phyloP scores from a whole-genome alignment of 2,329 filamentous ascomycete species.

The Pseudophaeomoniella oleicola region DNA sequence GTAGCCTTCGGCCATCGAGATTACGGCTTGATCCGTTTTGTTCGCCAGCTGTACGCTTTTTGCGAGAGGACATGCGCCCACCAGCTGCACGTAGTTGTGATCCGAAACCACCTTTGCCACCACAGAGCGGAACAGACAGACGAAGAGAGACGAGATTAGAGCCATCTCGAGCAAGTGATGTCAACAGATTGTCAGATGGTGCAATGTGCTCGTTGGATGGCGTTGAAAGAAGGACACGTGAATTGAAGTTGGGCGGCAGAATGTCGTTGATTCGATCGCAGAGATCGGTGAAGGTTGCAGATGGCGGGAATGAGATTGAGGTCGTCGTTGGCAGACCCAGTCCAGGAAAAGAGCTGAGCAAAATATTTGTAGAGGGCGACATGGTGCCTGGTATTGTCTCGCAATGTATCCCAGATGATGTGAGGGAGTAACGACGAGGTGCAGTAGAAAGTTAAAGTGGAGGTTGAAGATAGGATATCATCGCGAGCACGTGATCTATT shows the following conservation, averaged over 20 bases:
- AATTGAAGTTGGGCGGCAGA: constrained; percentile 42
- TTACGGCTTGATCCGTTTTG: constrained; percentile 87
- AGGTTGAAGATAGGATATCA: too few species aligned
- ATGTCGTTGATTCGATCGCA: constrained; percentile 43
- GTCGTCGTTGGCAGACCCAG: constrained; percentile 71
- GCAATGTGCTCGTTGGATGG: constrained; percentile 59
- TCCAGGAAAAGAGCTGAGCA: constrained; percentile 73
- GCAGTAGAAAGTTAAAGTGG: too few species aligned
- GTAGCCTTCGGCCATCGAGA: constrained; percentile 73
- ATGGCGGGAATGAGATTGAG: constrained; percentile 54
- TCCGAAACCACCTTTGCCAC: constrained; percentile 95
- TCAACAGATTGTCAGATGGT: constrained; percentile 43
- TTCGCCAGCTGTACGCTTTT: constrained; percentile 70
- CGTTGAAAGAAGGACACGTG: constrained; percentile 65
- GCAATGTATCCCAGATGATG: too few species aligned
- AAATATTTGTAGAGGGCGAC: constrained; percentile 42
- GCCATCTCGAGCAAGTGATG: constrained; percentile 16
- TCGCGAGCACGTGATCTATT: too few species aligned
- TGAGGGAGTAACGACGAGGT: too few species aligned
- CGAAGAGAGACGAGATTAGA: constrained; percentile 50
- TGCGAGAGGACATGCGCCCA: constrained; percentile 93
- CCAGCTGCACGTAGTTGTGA: constrained; percentile 93
- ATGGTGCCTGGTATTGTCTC: neutral
- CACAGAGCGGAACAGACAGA: constrained; percentile 62
- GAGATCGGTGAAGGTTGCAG: constrained; percentile 54